Percentiles rank a stretch among this genome's conserved stretches.
Evolutionary conservation across 768 basidiomycete genomes (phyloP).

Genomic region (Mycena galericulata): DNA sequence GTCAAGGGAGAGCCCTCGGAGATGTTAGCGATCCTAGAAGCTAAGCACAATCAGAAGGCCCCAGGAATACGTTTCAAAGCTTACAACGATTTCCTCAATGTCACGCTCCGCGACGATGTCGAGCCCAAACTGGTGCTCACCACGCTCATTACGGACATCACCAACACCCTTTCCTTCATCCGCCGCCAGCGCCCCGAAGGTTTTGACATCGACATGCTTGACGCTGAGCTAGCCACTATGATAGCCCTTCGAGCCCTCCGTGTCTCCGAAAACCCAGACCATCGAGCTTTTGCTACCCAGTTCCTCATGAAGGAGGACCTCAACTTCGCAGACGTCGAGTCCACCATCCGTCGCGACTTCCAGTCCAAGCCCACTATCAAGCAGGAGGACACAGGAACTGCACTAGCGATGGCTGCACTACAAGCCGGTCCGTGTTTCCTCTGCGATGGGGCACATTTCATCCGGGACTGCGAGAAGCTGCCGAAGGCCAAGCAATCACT

Average conservation of each 20-base stretch:
- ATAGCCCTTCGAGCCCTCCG: constrained; percentile 20
- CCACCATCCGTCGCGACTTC: constrained; percentile 17
- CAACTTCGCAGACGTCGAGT: constrained; percentile 12
- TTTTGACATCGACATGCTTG: not conserved
- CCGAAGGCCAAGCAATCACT: not conserved
- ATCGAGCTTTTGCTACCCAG: constrained; percentile 5
- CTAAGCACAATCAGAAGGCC: constrained; percentile 13
- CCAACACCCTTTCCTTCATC: constrained; percentile 5
- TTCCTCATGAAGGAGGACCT: constrained; percentile 23
- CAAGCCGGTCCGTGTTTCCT: constrained; percentile 21
- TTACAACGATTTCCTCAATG: constrained; percentile 13
- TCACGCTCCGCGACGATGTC: constrained; percentile 3
- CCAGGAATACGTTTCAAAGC: constrained; percentile 16
- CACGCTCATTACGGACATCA: not conserved
- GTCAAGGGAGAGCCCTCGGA: constrained; percentile 1
- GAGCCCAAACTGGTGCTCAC: constrained; percentile 7
- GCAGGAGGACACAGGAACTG: constrained; percentile 6
- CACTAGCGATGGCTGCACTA: constrained; percentile 22
- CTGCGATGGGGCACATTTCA: constrained; percentile 19
- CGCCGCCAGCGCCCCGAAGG: not conserved
- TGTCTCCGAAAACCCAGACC: not conserved
- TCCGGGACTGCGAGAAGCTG: constrained; percentile 2
- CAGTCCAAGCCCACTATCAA: constrained; percentile 4
- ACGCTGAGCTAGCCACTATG: constrained; percentile 26
- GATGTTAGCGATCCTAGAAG: constrained; percentile 8